phyloP scores from a whole-genome alignment of 495 filamentous ascomycete species.

The Polyplosphaeria fusca region DNA sequence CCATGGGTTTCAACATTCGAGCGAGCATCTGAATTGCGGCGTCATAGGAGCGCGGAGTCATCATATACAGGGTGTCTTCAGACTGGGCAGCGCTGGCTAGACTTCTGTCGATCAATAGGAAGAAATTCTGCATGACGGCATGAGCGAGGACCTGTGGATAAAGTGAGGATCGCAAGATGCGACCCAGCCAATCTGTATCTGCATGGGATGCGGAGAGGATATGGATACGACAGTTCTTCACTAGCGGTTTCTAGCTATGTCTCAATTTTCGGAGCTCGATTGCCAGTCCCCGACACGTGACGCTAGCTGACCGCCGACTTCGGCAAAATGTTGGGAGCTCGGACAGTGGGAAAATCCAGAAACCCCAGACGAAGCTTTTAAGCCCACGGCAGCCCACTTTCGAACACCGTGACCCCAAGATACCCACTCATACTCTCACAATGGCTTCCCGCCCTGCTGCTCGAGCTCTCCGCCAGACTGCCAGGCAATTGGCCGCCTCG shows the following conservation, averaged over 20 bases:
- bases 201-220: not conserved
- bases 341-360: conserved; percentile 6
- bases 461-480: conserved; percentile 72
- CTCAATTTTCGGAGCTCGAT: not conserved
- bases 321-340: not conserved
- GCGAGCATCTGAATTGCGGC: conserved; percentile 25
- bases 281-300: not conserved
- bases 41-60: conserved; percentile 21
- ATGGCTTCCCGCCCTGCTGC: conserved; percentile 86
- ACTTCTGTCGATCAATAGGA: not conserved
- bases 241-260: not conserved
- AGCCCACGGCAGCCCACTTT: conserved; percentile 3
- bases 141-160: too few species aligned
- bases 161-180: not conserved
- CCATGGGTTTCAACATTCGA: not conserved
- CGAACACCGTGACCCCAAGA: conserved; percentile 8
- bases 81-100: not conserved
- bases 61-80: conserved; percentile 5
- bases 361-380: conserved; percentile 9
- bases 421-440: conserved; percentile 34
- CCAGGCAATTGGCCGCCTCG: conserved; percentile 59
- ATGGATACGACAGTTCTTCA: not conserved
- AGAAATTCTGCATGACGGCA: conserved; percentile 3
- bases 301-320: not conserved
- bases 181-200: not conserved